Base-by-base conservation (phyloP, 257 asterid genomes). In the Jacaranda mimosifolia region DNA sequence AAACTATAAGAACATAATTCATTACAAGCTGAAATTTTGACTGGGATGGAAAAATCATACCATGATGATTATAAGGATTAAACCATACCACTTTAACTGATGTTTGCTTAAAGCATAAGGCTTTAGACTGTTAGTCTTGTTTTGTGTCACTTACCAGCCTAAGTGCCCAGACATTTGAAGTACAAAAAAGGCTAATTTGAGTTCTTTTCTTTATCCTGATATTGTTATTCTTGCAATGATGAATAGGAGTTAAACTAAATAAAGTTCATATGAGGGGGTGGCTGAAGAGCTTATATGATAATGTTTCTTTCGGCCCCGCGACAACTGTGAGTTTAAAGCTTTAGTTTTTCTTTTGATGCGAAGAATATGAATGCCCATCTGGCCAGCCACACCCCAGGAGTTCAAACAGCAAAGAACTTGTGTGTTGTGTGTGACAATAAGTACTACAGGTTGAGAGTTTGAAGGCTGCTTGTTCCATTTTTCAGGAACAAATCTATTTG, bases 71-170 rank as follows among this genome's bases (percentile, higher is more conserved):
- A 83, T 74, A 70, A 76, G 74, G 53, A 73, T 52, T 42, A 38
- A 60, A 82, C 83, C 90, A 86, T 82, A 90, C 82, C n/a, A 68
- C 83, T 79, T 85, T 78, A 74, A 58, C 52, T 68, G 43, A 74
- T 77, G 83, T 72, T 82, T 84, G 89, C 94, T 87, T 91, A 89
- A 85, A 86, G 84, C 73, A 75, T 43, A 89, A 83, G 90, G 42
- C 78, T 85, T 82, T 52, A 3, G 32, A 52, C 57, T 52, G 0
- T 48, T 64, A 39, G 53, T 12, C 72, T 66, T 72, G 74, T 81
- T 63, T 75, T 71, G 53, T 69, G 70, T 40, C 48, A 46, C 26
- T 74, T 65, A 52, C 53, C 17, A 15, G 49, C 48, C 18, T 49
- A 48, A 74, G 46, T 69, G 51, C 39, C 65, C 75, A 43, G 17